Evolutionary conservation across 2,329 filamentous ascomycete genomes (phyloP).

Genomic region (Paecilomyces sp.): DNA sequence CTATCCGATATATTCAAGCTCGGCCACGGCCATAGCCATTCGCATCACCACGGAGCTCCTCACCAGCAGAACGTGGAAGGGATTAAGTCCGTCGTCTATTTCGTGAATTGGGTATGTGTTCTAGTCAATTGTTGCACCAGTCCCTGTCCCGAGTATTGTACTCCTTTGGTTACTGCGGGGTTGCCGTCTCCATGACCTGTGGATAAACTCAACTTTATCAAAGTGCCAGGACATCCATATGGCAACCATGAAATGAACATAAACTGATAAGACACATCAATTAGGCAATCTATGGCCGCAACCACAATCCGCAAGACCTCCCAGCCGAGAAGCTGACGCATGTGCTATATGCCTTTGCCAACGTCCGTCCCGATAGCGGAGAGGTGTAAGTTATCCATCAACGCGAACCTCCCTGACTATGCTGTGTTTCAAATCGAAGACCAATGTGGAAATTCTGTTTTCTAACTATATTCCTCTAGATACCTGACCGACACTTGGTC

Average conservation of each 20-base stretch:
- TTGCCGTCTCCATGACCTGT: too few species aligned
- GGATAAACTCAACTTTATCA: too few species aligned
- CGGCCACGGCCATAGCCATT: neutral
- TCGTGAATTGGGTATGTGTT: conserved; percentile 37
- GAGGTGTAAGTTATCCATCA: conserved; percentile 56
- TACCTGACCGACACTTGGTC: conserved; percentile 60
- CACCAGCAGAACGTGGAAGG: conserved; percentile 3
- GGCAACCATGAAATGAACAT: neutral
- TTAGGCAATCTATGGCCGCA: conserved; percentile 72
- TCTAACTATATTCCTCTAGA: conserved; percentile 15
- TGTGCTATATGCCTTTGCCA: conserved; percentile 81
- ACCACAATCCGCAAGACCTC: conserved; percentile 74
- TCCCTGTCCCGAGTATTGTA: too few species aligned
- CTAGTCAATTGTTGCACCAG: neutral
- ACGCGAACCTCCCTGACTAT: neutral
- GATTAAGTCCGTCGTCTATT: conserved; percentile 34
- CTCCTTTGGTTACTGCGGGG: too few species aligned
- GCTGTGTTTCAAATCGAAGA: neutral
- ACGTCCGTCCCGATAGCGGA: conserved; percentile 68
- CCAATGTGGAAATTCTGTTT: neutral
- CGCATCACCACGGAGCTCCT: neutral
- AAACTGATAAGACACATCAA: conserved; percentile 8
- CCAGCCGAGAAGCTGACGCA: conserved; percentile 77
- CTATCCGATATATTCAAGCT: neutral
- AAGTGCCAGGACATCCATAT: neutral